These are phyloP conservation scores for Nigrospora oryzae DNA, from an alignment of 2,329 filamentous ascomycete species.

Conservation along the genomic window DNA sequence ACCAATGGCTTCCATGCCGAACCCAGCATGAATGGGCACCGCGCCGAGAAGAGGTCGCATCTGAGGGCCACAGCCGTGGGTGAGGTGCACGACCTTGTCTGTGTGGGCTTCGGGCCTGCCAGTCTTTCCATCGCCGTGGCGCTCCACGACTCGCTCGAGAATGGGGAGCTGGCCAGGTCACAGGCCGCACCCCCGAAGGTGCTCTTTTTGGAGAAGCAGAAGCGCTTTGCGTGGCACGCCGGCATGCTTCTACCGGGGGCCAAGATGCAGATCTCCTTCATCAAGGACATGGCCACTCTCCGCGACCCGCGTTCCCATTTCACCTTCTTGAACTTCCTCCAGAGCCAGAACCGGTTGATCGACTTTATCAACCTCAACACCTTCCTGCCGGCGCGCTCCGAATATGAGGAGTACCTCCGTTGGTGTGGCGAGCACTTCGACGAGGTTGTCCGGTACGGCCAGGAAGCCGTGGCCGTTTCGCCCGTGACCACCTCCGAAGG, in stretches of 20 bases:
- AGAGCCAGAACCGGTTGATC: slow-evolving; percentile 70
- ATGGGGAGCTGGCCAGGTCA: slow-evolving; percentile 31
- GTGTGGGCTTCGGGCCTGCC: slow-evolving; percentile 87
- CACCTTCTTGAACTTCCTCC: slow-evolving; percentile 92
- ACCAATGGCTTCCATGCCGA: slow-evolving; percentile 1
- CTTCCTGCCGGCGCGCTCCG: slow-evolving; percentile 75
- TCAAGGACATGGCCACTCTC: slow-evolving; percentile 90
- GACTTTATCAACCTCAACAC: slow-evolving; percentile 88
- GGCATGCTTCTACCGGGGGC: slow-evolving; percentile 91
- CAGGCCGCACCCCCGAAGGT: slow-evolving; percentile 53
- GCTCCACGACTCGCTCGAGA: slow-evolving; percentile 67
- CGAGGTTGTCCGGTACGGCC: slow-evolving; percentile 62
- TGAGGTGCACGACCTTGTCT: slow-evolving; percentile 75
- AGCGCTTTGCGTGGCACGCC: slow-evolving; percentile 81
- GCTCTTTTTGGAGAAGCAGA: slow-evolving; percentile 81
- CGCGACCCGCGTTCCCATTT: slow-evolving; percentile 84
- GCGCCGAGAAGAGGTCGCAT: slow-evolving; percentile 23
- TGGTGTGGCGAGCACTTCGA: slow-evolving; percentile 85
- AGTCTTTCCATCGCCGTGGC: slow-evolving; percentile 85
- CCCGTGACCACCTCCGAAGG: slow-evolving; percentile 44
- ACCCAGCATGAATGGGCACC: slow-evolving; percentile 1
- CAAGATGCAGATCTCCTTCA: slow-evolving; percentile 95
- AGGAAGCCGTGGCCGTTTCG: slow-evolving; percentile 66
- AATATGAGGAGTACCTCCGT: slow-evolving; percentile 92
- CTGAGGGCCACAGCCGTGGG: slow-evolving; percentile 46